Base-by-base conservation (phyloP, 1,284 basidiomycete species). In the Trichosporon faecale region DNA sequence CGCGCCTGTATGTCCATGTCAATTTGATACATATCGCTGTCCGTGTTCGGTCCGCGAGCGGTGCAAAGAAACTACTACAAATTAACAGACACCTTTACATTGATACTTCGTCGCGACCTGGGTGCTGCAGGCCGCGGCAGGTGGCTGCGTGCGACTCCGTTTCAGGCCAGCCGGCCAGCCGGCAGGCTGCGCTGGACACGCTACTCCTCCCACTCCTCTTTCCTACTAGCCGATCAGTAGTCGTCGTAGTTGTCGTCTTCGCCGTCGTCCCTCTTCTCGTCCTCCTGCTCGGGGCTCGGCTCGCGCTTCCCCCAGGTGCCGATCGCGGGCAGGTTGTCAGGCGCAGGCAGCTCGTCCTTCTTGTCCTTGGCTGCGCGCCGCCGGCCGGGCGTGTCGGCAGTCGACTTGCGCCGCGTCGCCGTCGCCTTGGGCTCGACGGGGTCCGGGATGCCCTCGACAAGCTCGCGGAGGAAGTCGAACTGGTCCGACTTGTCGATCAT, bases 381-480 rank as follows among this genome's bases (percentile, higher is more conserved):
- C 21, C 70, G 67, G 3, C 37, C 31, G 27, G 66, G 65, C n/a
- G 55, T 31, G 46, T 35, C 64, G n/a, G 60, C 49, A 0, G 57
- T 31, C 40, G 55, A 21, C 70, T 71, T 71, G 70, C 72, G 72
- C 16, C 68, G 68, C 16, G 66, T 25, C 0, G 68, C 63, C 1
- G 64, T 21, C 29, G 68, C 65, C 66, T 70, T 71, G 66, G 73
- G 61, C 8, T 70, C 77, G 57, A 91, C 91, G 0, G 95, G 94
- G 82, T 98, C 96, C 0, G 94, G 91, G 1, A 98, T 90, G 60
- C 87, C 86, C 78, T 91, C 90, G n/a, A 98, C 94, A 68, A 98
- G 90, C 78, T 98, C 95, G 79, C 94, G 93, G 63, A 98, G 87
- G 82, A 99, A 99, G 84, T 99, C 96, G 73, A 98, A 90, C 85